Conservation (phyloP, 2,329 filamentous ascomycete species). For the Truncatella angustata region DNA sequence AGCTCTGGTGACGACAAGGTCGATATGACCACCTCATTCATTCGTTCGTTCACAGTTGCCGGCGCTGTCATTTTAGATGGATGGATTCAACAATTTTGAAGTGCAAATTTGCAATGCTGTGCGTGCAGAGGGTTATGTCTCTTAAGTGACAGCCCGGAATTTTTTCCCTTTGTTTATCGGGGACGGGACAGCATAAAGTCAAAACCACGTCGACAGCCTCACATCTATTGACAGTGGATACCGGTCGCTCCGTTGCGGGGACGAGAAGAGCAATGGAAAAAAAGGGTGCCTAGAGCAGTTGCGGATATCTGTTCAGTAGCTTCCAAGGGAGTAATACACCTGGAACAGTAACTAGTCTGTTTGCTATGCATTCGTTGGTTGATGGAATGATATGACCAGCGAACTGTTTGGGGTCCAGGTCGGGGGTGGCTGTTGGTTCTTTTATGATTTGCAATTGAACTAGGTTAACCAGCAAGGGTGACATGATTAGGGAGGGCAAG, state of each 20-base stretch:
- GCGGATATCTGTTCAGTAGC: too few species aligned
- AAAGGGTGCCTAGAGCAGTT: neutral
- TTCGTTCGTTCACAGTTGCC: conserved; percentile 18
- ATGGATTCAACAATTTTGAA: neutral
- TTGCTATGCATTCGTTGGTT: too few species aligned
- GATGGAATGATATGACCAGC: too few species aligned
- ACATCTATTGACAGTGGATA: conserved; percentile 1
- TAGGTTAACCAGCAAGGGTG: neutral
- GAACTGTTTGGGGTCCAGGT: neutral
- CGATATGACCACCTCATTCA: conserved; percentile 22
- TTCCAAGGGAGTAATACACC: too few species aligned
- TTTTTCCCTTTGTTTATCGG: neutral
- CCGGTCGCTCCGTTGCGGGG: neutral
- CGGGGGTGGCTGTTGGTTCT: neutral
- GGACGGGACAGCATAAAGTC: neutral
- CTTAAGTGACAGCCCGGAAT: neutral
- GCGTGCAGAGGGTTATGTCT: too few species aligned
- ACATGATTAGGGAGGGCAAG: neutral
- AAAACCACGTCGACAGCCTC: conserved; percentile 4
- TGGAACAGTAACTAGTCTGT: neutral
- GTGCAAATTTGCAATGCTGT: neutral
- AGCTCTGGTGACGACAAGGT: conserved; percentile 27
- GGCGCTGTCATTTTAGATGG: conserved; percentile 19
- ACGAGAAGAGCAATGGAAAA: neutral
- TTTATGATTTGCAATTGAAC: conserved; percentile 3